phyloP scores from a whole-genome alignment of 2,329 filamentous ascomycete genomes.

The Monosporascus cannonballus region DNA sequence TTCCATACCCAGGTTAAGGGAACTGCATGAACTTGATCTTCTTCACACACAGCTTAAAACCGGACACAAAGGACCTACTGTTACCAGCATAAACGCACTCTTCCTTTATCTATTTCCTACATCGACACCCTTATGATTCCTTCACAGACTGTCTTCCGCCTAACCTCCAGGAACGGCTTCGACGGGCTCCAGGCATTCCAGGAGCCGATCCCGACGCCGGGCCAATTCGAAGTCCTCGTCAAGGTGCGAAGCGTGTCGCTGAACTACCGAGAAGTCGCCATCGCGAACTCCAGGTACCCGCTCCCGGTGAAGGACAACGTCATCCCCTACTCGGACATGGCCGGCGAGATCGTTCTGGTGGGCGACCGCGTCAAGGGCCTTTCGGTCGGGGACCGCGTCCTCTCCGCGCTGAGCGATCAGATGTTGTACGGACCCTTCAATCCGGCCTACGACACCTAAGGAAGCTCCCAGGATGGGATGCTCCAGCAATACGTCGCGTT shows the following conservation, averaged over 20 bases:
- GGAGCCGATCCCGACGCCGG: constrained; percentile 20
- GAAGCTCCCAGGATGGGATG: constrained; percentile 30
- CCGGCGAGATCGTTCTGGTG: constrained; percentile 27
- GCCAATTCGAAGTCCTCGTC: constrained; percentile 23
- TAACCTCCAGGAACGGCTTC: constrained; percentile 5
- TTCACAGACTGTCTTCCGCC: constrained; percentile 13
- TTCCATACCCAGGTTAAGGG: neutral
- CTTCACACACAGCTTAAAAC: neutral
- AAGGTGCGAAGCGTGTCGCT: constrained; percentile 24
- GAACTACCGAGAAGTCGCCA: constrained; percentile 29
- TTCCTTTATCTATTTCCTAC: neutral
- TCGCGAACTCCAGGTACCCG: constrained; percentile 24
- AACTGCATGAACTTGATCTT: neutral
- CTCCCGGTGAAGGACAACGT: constrained; percentile 26
- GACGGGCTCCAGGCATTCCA: constrained; percentile 15
- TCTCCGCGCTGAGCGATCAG: constrained; percentile 17
- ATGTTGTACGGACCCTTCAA: constrained; percentile 21
- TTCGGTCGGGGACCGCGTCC: constrained; percentile 25
- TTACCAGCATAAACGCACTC: neutral
- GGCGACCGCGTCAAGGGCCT: constrained; percentile 16
- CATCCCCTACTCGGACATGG: constrained; percentile 29
- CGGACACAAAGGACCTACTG: neutral
- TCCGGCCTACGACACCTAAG: constrained; percentile 16
- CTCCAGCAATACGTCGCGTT: constrained; percentile 36
- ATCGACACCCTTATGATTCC: constrained; percentile 2